These are phyloP conservation scores for Thraustotheca clavata DNA, from an alignment of 352 stramenopile species.

Conservation along the genomic window DNA sequence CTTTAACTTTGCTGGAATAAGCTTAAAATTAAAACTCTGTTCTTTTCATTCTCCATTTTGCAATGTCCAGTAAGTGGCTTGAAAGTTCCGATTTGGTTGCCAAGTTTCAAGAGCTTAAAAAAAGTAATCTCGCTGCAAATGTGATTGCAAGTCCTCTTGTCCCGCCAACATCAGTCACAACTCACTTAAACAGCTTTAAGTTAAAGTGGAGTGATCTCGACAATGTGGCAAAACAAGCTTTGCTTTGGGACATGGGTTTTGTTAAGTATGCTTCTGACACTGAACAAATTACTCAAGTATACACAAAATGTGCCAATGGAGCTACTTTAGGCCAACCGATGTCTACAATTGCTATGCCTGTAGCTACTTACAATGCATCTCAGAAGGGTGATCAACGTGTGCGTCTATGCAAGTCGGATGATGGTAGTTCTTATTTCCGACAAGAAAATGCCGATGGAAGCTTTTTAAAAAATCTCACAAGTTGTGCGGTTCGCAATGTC, in stretches of 20 bases:
- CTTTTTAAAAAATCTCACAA: background rate
- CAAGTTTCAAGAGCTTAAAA: background rate
- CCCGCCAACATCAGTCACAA: background rate
- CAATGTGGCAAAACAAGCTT: background rate
- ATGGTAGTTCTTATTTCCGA: background rate
- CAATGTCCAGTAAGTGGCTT: slow-evolving; percentile 5
- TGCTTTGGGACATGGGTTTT: slow-evolving; percentile 18
- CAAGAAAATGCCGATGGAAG: slow-evolving; percentile 1
- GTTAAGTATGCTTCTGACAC: too few species aligned
- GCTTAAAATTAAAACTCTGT: too few species aligned
- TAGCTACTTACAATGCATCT: background rate
- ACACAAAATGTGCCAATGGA: too few species aligned
- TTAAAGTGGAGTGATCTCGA: slow-evolving; percentile 1
- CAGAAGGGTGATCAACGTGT: background rate
- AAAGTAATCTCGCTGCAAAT: background rate
- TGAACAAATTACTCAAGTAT: too few species aligned
- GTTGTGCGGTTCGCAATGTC: background rate
- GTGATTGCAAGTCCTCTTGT: background rate
- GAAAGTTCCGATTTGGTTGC: slow-evolving; percentile 8
- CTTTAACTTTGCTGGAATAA: too few species aligned
- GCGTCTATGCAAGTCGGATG: background rate
- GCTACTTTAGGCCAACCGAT: background rate
- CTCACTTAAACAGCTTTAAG: background rate
- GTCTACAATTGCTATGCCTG: background rate
- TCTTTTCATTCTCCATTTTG: too few species aligned